Evolutionary conservation across 139 green algal genomes (phyloP).

Genomic region (Micromonas commoda): DNA sequence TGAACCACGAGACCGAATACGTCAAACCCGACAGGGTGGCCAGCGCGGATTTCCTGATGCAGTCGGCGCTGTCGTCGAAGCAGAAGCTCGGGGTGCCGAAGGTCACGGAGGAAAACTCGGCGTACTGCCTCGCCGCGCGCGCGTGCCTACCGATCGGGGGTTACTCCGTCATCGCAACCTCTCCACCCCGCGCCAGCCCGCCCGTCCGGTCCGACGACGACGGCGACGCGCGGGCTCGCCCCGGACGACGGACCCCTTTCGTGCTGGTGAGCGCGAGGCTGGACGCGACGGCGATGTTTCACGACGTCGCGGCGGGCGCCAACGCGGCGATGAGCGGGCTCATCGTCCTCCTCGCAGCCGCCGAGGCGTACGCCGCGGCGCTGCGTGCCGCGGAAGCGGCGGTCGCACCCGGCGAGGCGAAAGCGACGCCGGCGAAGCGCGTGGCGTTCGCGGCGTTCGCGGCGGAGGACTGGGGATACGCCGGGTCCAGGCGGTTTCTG

Average conservation of each 20-base stretch:
- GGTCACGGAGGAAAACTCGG: too few species aligned
- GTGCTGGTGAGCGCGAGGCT: not conserved
- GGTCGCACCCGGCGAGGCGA: not conserved
- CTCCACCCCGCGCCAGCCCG: too few species aligned
- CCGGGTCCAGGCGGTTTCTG: not conserved
- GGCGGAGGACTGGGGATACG: not conserved
- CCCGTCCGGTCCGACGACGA: too few species aligned
- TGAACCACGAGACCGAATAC: not conserved
- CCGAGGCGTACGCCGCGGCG: not conserved
- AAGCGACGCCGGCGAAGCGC: not conserved
- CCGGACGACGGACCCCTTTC: too few species aligned
- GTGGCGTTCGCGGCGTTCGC: conserved; percentile 6
- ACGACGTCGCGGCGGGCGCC: not conserved
- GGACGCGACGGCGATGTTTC: not conserved
- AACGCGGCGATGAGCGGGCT: not conserved
- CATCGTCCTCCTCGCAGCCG: not conserved
- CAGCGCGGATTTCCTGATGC: not conserved
- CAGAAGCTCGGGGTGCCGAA: too few species aligned
- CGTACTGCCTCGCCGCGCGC: too few species aligned
- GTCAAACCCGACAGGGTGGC: not conserved
- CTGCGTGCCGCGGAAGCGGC: not conserved
- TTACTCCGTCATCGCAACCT: too few species aligned
- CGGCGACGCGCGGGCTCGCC: too few species aligned
- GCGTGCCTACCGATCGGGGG: too few species aligned
- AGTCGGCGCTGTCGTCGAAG: not conserved